Conservation (phyloP, 73 alveolate species). For the Halteria grandinella region DNA sequence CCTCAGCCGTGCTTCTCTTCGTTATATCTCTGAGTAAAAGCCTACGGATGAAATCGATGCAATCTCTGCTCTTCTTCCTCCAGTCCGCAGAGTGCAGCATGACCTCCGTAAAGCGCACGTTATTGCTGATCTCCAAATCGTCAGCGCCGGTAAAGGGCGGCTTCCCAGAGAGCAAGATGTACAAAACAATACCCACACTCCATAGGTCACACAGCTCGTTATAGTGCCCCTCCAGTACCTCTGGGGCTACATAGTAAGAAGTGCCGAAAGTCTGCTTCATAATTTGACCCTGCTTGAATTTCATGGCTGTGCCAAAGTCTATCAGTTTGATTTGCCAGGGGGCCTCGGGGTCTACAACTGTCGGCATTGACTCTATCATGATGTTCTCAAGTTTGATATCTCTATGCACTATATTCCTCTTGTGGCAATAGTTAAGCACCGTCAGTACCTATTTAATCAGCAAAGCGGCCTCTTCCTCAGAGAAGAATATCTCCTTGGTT, state of each 20-base stretch:
- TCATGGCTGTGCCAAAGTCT: slow-evolving; percentile 86
- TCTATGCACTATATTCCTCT: slow-evolving; percentile 56
- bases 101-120: slow-evolving; percentile 54
- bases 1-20: slow-evolving; percentile 56
- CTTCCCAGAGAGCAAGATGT: slow-evolving; percentile 82
- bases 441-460: slow-evolving; percentile 23
- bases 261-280: slow-evolving; percentile 87
- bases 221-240: slow-evolving; percentile 75
- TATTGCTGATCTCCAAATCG: slow-evolving; percentile 75
- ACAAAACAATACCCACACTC: slow-evolving; percentile 87
- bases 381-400: slow-evolving; percentile 74
- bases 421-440: slow-evolving; percentile 58
- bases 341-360: too few relatives aligned
- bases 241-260: slow-evolving; percentile 92
- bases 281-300: slow-evolving; percentile 70
- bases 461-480: slow-evolving; percentile 38
- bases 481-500: slow-evolving; percentile 22
- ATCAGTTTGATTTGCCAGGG: slow-evolving; percentile 76
- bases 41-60: slow-evolving; percentile 57
- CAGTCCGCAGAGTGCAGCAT: slow-evolving; percentile 53
- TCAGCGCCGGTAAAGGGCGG: slow-evolving; percentile 91
- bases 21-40: slow-evolving; percentile 52
- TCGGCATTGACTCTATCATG: slow-evolving; percentile 43
- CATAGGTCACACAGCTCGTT: slow-evolving; percentile 91
- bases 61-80: slow-evolving; percentile 61